Conservation (phyloP, 1,284 basidiomycete species). For the Ceratobasidium sp. region DNA sequence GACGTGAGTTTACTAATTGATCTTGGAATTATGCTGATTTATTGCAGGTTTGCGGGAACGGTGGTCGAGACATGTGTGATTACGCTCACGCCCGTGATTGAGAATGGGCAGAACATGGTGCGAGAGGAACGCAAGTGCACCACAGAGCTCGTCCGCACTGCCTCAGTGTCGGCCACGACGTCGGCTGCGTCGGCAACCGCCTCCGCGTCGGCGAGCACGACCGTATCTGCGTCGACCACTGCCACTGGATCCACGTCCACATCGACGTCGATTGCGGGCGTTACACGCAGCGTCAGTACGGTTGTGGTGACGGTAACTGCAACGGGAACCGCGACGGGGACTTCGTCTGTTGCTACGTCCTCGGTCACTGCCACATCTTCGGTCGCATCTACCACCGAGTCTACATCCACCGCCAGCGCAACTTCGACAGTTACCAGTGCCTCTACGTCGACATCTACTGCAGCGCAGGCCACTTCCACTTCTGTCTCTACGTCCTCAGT, state of each 20-base stretch:
- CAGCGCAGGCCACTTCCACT: conserved; percentile 38
- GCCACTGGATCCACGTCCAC: not conserved
- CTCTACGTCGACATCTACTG: conserved; percentile 37
- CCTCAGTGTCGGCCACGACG: conserved; percentile 9
- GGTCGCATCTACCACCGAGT: conserved; percentile 25
- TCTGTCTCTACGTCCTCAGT: conserved; percentile 32
- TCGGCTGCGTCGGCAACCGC: conserved; percentile 14
- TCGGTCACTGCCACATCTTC: not conserved
- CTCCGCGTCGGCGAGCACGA: conserved; percentile 1
- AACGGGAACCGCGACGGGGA: conserved; percentile 1
- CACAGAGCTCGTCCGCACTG: conserved; percentile 46
- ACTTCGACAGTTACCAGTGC: conserved; percentile 35
- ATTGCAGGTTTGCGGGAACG: conserved; percentile 51
- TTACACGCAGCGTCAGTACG: conserved; percentile 12
- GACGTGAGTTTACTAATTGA: conserved; percentile 4
- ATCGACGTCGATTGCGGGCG: conserved; percentile 1
- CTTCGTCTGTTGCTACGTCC: conserved; percentile 2
- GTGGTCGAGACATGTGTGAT: conserved; percentile 69
- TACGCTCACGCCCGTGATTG: conserved; percentile 60
- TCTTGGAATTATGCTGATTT: not conserved
- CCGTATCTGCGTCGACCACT: conserved; percentile 25
- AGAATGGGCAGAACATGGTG: conserved; percentile 58
- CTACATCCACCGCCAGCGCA: conserved; percentile 36
- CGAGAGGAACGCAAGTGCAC: conserved; percentile 66
- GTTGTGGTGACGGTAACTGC: conserved; percentile 31